Base-by-base conservation (phyloP, 148 eudicot species). In the Talinum fruticosum region DNA sequence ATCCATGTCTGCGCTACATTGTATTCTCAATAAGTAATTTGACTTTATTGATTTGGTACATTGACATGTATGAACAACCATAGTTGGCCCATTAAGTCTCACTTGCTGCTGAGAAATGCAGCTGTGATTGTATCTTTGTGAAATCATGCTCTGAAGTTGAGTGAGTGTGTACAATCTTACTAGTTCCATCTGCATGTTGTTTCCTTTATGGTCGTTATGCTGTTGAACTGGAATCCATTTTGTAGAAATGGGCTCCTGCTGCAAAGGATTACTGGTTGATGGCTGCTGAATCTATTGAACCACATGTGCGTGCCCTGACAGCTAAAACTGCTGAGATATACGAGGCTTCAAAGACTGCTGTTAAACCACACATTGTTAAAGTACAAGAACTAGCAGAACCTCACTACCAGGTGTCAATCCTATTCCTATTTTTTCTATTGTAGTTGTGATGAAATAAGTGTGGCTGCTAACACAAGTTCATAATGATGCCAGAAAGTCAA, bases 221-320 rank as follows among this genome's bases (percentile, higher is more conserved):
- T 79, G 5, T 73, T 70, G 47, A 29, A 71, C 24, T 76, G 21
- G 29, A 37, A 74, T 84, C 77, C 59, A 23, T 76, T 76, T 21
- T 81, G 83, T 67, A 94, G 98, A 87, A 88, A 84, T 87, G 76
- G 87, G 82, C 88, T 61, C 97, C 98, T 57, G 87, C 88, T 59
- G 69, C 86, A 66, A 88, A 90, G 85, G 93, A 92, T 69, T 87
- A 92, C 59, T 90, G 98, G 95, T 69, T 90, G 57, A 33, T 81
- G 64, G 72, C 84, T 59, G 79, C 83, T 64, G 86, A 87, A 65
- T 80, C 84, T 80, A 86, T 83, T 79, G 88, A 89, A 79, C 98
- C 98, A 35, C 95, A 88, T 82, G 82, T 89, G 69, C 86, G 85
- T 74, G 64, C 67, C n/a, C 41, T 89, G 51, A 76, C 84, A 35